Evolutionary conservation across 2,329 filamentous ascomycete species (phyloP).

Genomic region (Pseudocercospora pini-densiflorae): DNA sequence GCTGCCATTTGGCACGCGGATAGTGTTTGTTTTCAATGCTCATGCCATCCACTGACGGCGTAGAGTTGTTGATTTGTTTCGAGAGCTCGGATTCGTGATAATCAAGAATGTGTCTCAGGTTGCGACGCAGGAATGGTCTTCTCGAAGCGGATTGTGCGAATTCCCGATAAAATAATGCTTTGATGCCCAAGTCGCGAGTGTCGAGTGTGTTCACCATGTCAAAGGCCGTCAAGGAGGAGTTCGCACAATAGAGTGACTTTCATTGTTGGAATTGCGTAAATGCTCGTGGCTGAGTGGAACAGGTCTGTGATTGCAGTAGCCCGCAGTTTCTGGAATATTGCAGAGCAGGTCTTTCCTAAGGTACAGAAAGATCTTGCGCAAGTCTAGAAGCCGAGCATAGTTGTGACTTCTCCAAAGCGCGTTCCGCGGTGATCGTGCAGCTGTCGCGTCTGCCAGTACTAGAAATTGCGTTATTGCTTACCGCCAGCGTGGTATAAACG

Average conservation of each 20-base stretch:
- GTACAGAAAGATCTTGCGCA: too few species aligned
- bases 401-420: neutral
- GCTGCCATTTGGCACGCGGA: constrained; percentile 18
- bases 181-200: constrained; percentile 6
- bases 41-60: constrained; percentile 8
- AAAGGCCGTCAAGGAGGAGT: neutral
- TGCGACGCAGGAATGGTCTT: constrained; percentile 37
- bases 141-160: constrained; percentile 1
- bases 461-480: neutral
- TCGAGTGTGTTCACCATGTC: neutral
- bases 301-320: neutral
- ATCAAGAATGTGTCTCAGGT: constrained; percentile 37
- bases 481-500: too few species aligned
- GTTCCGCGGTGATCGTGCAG: too few species aligned
- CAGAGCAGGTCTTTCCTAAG: too few species aligned
- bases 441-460: neutral
- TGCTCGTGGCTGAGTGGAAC: neutral
- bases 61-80: neutral
- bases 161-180: constrained; percentile 14
- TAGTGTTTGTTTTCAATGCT: neutral
- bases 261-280: neutral
- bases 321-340: neutral
- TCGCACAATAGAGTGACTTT: neutral
- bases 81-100: constrained; percentile 30
- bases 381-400: neutral